Conservation (phyloP, 2,329 filamentous ascomycete species). For the Pseudogymnoascus sp. region DNA sequence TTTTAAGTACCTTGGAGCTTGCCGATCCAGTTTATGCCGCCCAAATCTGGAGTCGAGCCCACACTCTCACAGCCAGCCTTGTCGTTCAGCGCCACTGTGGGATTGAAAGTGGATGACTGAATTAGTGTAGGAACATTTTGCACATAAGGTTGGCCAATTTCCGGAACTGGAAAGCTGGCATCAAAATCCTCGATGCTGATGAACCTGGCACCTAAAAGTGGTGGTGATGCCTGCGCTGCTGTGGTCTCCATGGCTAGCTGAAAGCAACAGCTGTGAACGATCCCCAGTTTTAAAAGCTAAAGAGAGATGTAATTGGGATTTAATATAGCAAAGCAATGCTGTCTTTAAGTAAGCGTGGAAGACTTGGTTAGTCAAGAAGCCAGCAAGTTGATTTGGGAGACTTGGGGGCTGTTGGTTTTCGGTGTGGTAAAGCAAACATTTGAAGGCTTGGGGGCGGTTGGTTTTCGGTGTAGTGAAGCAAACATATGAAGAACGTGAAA, state of each 20-base stretch:
- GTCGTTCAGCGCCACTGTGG: neutral
- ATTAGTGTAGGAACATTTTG: neutral
- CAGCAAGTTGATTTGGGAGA: neutral
- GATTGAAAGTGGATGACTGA: neutral
- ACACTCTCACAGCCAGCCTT: neutral
- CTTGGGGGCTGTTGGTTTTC: neutral
- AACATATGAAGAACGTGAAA: neutral
- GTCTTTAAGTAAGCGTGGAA: neutral
- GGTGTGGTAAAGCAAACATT: neutral
- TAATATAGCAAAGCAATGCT: neutral
- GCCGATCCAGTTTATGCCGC: slow-evolving; percentile 25
- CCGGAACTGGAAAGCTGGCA: neutral
- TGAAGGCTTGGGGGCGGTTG: neutral
- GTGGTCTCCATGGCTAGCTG: neutral
- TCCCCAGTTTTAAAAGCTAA: neutral
- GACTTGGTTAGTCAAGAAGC: neutral
- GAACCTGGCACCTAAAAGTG: neutral
- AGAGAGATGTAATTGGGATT: neutral
- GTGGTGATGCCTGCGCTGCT: neutral
- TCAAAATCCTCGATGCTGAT: neutral
- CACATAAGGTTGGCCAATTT: neutral
- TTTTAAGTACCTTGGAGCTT: slow-evolving; percentile 20
- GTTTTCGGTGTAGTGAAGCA: no score
- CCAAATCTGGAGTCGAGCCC: slow-evolving; percentile 12
- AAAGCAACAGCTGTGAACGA: neutral